Base-by-base conservation (phyloP, 495 filamentous ascomycete genomes). In the Podospora comata region DNA sequence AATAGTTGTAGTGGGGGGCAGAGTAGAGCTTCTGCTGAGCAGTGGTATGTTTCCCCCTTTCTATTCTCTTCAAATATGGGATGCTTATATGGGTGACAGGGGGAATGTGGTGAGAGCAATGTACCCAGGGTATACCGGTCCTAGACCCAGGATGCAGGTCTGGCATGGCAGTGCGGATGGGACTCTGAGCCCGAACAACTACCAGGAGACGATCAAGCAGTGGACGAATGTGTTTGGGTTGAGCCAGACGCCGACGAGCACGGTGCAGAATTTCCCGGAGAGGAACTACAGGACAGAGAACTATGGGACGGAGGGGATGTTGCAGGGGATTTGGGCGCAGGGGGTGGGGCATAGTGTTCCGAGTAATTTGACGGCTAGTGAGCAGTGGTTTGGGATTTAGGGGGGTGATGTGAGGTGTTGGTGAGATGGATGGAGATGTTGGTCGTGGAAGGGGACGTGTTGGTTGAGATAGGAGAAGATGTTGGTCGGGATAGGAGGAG, bases 131-230 rank as follows among this genome's bases (percentile, higher is more conserved):
- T 82, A 82, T 72, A 73, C 67, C 5, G 87, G 87, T 0, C 64
- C 73, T 15, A 72, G 84, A 6, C 84, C 86, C 2, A 79, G 79
- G 67, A 85, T 90, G 83, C 86, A 87, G 79, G 76, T 86, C 65
- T 84, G 76, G 72, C 84, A 86, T 70, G 84, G 84, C 28, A 83
- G 77, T 19, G 73, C 67, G 5, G 84, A 86, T 67, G 74, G 77
- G 39, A 81, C 78, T 1, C 67, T 88, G 4, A 75, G 76, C 65
- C 81, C 78, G 26, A 72, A 79, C 60, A 85, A 85, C 72, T 80
- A 84, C 44, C 70, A 80, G 32, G 83, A 86, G 75, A 71, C 74
- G 62, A 78, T 85, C 67, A 82, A 85, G 76, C 81, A 84, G 75
- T 85, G 84, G 83, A 82, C 81, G 2, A 81, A 78, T 34, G 83